Evolutionary conservation across 371 early-diverging fungal species (phyloP).

Genomic region (Rhizomucor miehei): DNA sequence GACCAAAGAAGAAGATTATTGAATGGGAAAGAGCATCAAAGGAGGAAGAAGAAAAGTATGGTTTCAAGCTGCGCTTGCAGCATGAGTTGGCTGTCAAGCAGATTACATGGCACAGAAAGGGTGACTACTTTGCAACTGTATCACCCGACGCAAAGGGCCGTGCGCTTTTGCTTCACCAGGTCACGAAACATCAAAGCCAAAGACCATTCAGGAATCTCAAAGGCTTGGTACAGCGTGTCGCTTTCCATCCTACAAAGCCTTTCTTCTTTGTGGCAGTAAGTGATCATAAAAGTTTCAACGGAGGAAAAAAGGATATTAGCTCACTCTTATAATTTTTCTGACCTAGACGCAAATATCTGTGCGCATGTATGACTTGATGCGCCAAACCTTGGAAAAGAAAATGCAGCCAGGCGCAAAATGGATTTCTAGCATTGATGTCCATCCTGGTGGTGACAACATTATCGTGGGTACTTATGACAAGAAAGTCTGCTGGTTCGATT

Average conservation of each 20-base stretch:
- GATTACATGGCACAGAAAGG: conserved; percentile 94
- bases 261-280: conserved; percentile 88
- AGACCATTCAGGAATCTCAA: conserved; percentile 85
- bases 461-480: conserved; percentile 95
- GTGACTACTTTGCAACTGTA: conserved; percentile 92
- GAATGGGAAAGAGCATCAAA: conserved; percentile 64
- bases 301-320: background rate
- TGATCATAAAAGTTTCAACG: conserved; percentile 7
- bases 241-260: conserved; percentile 94
- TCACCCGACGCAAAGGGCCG: conserved; percentile 63
- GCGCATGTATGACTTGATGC: conserved; percentile 88
- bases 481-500: conserved; percentile 94
- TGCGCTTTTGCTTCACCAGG: conserved; percentile 89
- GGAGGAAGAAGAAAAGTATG: conserved; percentile 48
- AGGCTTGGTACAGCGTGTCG: conserved; percentile 85
- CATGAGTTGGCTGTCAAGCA: conserved; percentile 68
- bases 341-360: conserved; percentile 88
- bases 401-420: conserved; percentile 84
- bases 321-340: background rate
- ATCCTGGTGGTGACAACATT: conserved; percentile 91
- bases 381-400: conserved; percentile 80
- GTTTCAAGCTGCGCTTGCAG: conserved; percentile 50
- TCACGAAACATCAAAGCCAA: conserved; percentile 85
- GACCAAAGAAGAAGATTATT: conserved; percentile 24
- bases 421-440: conserved; percentile 94